Conservation (phyloP, 1,139 yeast species). For the Diutina ranongensis region DNA sequence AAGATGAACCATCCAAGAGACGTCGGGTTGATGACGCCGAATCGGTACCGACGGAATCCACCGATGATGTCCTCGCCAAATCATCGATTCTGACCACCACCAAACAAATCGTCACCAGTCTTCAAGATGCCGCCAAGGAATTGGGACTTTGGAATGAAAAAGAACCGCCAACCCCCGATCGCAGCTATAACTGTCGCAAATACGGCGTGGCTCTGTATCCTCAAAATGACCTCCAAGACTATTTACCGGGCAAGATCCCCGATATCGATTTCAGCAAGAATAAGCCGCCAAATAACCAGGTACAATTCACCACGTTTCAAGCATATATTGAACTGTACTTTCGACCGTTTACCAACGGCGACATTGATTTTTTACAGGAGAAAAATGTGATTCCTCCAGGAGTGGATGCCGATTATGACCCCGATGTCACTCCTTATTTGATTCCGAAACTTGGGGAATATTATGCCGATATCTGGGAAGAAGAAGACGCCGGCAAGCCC, state of each 20-base stretch:
- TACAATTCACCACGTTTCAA: slow-evolving; percentile 82
- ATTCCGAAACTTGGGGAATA: slow-evolving; percentile 81
- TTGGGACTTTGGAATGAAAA: neutral
- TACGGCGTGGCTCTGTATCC: slow-evolving; percentile 91
- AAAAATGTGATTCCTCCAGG: slow-evolving; percentile 45
- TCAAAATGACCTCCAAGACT: slow-evolving; percentile 55
- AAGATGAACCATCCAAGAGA: neutral
- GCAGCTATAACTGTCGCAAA: slow-evolving; percentile 18
- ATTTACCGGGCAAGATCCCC: slow-evolving; percentile 84
- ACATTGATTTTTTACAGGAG: slow-evolving; percentile 59
- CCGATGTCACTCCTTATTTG: slow-evolving; percentile 52
- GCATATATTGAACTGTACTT: slow-evolving; percentile 79
- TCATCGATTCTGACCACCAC: neutral
- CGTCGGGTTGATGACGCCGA: neutral
- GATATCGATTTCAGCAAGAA: slow-evolving; percentile 74
- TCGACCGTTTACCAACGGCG: slow-evolving; percentile 69
- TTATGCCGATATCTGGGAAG: slow-evolving; percentile 78
- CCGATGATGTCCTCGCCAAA: too few relatives aligned
- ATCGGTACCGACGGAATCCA: too few relatives aligned
- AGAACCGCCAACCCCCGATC: neutral
- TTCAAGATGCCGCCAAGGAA: slow-evolving; percentile 3
- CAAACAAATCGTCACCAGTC: neutral
- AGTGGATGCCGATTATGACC: slow-evolving; percentile 46
- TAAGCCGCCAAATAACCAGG: slow-evolving; percentile 79
- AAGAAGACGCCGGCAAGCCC: slow-evolving; percentile 52